phyloP scores from a whole-genome alignment of 1,284 basidiomycete species.

The Earliella scabrosa region DNA sequence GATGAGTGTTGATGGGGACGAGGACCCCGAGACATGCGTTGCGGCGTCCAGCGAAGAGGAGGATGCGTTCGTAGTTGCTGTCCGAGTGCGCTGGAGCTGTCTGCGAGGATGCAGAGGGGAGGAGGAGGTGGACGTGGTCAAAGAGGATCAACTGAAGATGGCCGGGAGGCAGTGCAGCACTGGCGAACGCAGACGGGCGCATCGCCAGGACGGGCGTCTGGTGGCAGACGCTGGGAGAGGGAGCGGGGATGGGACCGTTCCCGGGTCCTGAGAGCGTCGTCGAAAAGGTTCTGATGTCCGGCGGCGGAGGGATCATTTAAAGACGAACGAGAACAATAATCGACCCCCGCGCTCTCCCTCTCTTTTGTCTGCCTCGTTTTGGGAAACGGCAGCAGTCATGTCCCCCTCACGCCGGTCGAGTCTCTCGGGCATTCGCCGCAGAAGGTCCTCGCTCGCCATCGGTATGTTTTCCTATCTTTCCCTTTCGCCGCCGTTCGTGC shows the following conservation, averaged over 20 bases:
- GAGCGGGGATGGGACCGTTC: slow-evolving; percentile 11
- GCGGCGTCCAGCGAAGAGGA: not conserved
- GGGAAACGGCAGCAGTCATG: slow-evolving; percentile 19
- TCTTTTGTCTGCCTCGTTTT: slow-evolving; percentile 23
- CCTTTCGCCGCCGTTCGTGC: not conserved
- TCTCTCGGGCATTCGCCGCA: slow-evolving; percentile 23
- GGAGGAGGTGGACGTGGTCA: not conserved
- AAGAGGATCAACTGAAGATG: not conserved
- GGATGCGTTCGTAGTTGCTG: not conserved
- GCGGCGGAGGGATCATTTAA: slow-evolving; percentile 22
- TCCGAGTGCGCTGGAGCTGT: no score
- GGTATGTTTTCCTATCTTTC: slow-evolving; percentile 11
- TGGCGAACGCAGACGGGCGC: not conserved
- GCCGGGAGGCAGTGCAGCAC: slow-evolving; percentile 2
- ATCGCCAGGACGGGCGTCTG: slow-evolving; percentile 3
- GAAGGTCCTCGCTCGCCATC: slow-evolving; percentile 22
- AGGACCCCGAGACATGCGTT: slow-evolving; percentile 19
- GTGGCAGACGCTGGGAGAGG: not conserved
- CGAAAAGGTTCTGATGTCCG: slow-evolving; percentile 17
- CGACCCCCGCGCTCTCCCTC: slow-evolving; percentile 22
- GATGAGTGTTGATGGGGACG: slow-evolving; percentile 5
- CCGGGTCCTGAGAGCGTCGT: slow-evolving; percentile 12
- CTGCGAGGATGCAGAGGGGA: not conserved
- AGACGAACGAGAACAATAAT: slow-evolving; percentile 24
- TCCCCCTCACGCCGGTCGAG: slow-evolving; percentile 19